A percentile compares a stretch with the other conserved stretches of the same genome.
Evolutionary conservation across 257 asterid species (phyloP).

Genomic region (Echium plantagineum): DNA sequence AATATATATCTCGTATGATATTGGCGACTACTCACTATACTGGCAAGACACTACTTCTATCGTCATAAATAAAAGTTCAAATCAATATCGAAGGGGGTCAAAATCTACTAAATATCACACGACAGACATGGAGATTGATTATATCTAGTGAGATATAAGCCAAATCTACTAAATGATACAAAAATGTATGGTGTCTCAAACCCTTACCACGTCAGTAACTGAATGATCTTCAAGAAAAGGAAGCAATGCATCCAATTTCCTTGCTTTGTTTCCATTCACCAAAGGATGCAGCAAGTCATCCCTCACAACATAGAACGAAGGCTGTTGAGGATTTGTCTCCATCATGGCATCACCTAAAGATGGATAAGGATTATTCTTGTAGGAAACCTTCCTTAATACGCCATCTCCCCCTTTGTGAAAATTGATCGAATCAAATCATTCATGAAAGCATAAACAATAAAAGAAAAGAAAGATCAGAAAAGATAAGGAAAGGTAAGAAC

Average conservation of each 20-base stretch:
- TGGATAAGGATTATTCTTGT: constrained; percentile 29
- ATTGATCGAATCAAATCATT: too few relatives aligned
- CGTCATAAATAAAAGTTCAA: background rate
- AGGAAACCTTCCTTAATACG: constrained; percentile 22
- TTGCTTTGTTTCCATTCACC: constrained; percentile 85
- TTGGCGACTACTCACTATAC: background rate
- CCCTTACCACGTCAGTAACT: constrained; percentile 74
- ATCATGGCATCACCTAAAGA: constrained; percentile 28
- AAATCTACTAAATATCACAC: too few relatives aligned
- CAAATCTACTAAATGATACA: background rate
- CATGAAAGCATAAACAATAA: too few relatives aligned
- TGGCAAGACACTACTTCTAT: too few relatives aligned
- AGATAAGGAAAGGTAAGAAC: too few relatives aligned
- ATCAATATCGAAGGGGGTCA: background rate
- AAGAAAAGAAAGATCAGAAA: too few relatives aligned
- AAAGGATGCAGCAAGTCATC: constrained; percentile 90
- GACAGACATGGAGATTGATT: too few relatives aligned
- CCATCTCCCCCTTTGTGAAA: constrained; percentile 18
- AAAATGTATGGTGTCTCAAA: background rate
- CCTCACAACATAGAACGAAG: constrained; percentile 70
- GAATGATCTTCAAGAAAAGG: constrained; percentile 65
- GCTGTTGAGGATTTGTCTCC: constrained; percentile 14
- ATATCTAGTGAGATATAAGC: too few relatives aligned
- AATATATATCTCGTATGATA: background rate
- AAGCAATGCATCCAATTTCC: constrained; percentile 80